Conservation (phyloP, 1,284 basidiomycete species). For the Trametes polyzona region DNA sequence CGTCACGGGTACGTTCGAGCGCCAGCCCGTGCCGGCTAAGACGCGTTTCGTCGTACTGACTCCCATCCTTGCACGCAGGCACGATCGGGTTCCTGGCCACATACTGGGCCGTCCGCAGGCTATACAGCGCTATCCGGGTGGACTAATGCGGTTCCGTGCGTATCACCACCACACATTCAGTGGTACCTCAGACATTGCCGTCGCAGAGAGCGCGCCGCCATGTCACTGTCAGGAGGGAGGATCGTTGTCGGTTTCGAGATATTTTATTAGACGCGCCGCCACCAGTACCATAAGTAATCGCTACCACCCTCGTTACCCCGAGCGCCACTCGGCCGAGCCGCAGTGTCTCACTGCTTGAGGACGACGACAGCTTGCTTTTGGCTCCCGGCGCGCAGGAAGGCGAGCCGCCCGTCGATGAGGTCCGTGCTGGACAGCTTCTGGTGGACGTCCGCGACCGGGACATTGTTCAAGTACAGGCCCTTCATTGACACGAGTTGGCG, state of each 20-base stretch:
- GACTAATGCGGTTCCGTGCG: constrained; percentile 46
- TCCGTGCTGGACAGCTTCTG: constrained; percentile 49
- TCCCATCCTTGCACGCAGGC: constrained; percentile 44
- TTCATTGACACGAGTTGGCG: constrained; percentile 53
- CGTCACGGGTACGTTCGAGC: constrained; percentile 67
- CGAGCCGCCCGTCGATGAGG: constrained; percentile 67
- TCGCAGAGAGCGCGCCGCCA: too few relatives aligned
- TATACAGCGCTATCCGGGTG: constrained; percentile 82
- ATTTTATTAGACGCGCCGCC: constrained; percentile 5
- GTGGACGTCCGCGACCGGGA: constrained; percentile 45
- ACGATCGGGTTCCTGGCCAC: constrained; percentile 88
- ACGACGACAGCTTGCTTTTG: constrained; percentile 71
- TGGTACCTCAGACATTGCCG: neutral
- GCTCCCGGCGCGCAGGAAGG: constrained; percentile 77
- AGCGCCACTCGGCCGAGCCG: neutral
- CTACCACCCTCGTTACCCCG: neutral
- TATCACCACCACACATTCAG: neutral
- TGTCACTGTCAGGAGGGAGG: neutral
- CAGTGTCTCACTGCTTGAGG: constrained; percentile 4
- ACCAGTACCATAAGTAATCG: neutral
- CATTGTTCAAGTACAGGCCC: constrained; percentile 60
- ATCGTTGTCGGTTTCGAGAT: neutral
- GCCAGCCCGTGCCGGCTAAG: neutral
- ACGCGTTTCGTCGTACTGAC: constrained; percentile 1
- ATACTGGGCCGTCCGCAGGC: constrained; percentile 82